Evolutionary conservation across 106 monocot genomes (phyloP).

Genomic region (Allium cepa): DNA sequence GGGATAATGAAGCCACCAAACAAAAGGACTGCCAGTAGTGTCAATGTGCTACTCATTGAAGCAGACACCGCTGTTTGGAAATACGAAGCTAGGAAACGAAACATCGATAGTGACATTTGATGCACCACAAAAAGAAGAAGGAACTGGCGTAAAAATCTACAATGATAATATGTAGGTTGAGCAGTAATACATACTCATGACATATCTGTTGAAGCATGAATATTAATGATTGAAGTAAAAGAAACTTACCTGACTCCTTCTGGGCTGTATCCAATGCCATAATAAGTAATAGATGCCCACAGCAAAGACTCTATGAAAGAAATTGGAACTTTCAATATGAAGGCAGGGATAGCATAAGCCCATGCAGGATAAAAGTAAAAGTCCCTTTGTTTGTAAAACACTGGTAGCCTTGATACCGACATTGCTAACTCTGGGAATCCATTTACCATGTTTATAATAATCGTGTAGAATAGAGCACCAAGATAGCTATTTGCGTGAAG

Average conservation of each 20-base stretch:
- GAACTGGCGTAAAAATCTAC: constrained; percentile 66
- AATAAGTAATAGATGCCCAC: constrained; percentile 63
- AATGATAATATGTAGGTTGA: neutral
- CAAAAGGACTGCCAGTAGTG: constrained; percentile 22
- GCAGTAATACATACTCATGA: neutral
- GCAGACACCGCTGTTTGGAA: constrained; percentile 35
- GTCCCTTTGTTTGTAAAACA: constrained; percentile 82
- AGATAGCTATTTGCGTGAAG: constrained; percentile 53
- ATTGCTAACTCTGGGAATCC: constrained; percentile 62
- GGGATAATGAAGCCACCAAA: constrained; percentile 79
- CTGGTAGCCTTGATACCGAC: constrained; percentile 60
- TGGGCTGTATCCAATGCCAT: constrained; percentile 12
- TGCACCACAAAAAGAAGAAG: constrained; percentile 51
- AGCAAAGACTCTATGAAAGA: constrained; percentile 64
- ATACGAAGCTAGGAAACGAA: constrained; percentile 44
- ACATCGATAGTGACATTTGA: constrained; percentile 49
- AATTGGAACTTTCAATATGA: constrained; percentile 58
- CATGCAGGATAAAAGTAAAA: constrained; percentile 85
- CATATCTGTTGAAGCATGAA: too few relatives aligned
- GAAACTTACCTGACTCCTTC: constrained; percentile 36
- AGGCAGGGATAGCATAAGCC: constrained; percentile 29
- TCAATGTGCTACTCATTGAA: constrained; percentile 18
- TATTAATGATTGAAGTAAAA: too few relatives aligned
- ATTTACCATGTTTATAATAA: constrained; percentile 47
- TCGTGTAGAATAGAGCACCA: constrained; percentile 54